Conservation (phyloP, 2,329 filamentous ascomycete species). For the Didymella arachidicola region DNA sequence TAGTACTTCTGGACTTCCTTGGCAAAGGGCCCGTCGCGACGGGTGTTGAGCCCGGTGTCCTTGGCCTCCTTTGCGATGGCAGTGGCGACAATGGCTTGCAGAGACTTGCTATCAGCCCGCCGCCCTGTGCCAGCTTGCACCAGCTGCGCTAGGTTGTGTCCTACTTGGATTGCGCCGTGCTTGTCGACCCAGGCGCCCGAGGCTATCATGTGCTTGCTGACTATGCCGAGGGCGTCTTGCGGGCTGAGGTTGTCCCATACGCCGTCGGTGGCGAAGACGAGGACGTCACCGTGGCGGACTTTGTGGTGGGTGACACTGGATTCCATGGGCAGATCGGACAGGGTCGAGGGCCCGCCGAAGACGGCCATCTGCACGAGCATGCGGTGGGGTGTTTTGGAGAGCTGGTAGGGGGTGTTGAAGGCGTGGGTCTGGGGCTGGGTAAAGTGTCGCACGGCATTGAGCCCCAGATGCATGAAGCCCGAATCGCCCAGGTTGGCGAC, state of each 20-base stretch:
- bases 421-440: conserved; percentile 91
- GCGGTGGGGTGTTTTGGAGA: conserved; percentile 83
- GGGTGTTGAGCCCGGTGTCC: conserved; percentile 79
- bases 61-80: conserved; percentile 85
- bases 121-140: conserved; percentile 59
- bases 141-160: conserved; percentile 64
- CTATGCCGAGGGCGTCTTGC: conserved; percentile 83
- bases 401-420: conserved; percentile 97
- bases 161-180: conserved; percentile 58
- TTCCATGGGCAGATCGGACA: conserved; percentile 84
- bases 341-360: conserved; percentile 73
- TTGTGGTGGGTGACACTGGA: conserved; percentile 79
- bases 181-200: conserved; percentile 76
- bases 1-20: conserved; percentile 91
- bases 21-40: conserved; percentile 89
- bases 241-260: conserved; percentile 96
- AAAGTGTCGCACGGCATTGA: conserved; percentile 83
- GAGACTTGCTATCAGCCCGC: conserved; percentile 57
- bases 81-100: conserved; percentile 81
- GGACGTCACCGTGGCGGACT: conserved; percentile 87
- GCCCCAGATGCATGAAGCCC: conserved; percentile 85
- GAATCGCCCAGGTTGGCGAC: conserved; percentile 96
- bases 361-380: conserved; percentile 80
- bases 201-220: conserved; percentile 77
- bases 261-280: conserved; percentile 94